Conservation (phyloP, 2,329 filamentous ascomycete species). For the Tolypocladium ophioglossoides region DNA sequence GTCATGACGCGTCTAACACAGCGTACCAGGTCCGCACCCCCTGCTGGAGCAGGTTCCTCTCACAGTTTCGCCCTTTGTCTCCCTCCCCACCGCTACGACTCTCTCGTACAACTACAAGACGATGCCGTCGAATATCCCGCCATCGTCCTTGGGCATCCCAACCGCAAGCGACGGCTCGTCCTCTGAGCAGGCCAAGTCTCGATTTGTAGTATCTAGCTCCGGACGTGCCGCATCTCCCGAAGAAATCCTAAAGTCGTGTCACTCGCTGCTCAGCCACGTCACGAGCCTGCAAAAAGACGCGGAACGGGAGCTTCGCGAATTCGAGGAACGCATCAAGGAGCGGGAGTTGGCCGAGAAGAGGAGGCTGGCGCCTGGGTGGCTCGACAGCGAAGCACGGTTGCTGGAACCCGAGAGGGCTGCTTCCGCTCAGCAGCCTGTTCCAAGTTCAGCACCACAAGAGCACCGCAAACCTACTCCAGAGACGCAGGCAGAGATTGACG, state of each 20-base stretch:
- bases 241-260: slow-evolving; percentile 74
- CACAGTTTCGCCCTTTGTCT: slow-evolving; percentile 89
- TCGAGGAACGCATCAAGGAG: slow-evolving; percentile 55
- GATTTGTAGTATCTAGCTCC: slow-evolving; percentile 68
- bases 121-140: slow-evolving; percentile 75
- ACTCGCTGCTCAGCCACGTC: slow-evolving; percentile 67
- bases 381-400: slow-evolving; percentile 62
- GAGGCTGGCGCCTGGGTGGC: slow-evolving; percentile 67
- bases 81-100: slow-evolving; percentile 78
- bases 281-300: slow-evolving; percentile 58
- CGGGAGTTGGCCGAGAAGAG: slow-evolving; percentile 71
- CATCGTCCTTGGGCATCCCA: slow-evolving; percentile 23
- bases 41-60: slow-evolving; percentile 87
- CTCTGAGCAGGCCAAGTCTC: slow-evolving; percentile 35
- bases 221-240: slow-evolving; percentile 79
- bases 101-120: slow-evolving; percentile 92
- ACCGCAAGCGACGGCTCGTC: slow-evolving; percentile 24
- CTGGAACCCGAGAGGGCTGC: slow-evolving; percentile 53
- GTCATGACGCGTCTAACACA: slow-evolving; percentile 4
- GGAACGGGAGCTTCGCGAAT: slow-evolving; percentile 53
- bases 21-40: slow-evolving; percentile 58
- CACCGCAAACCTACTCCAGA: not conserved
- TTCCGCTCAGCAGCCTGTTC: slow-evolving; percentile 15
- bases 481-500: slow-evolving; percentile 21
- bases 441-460: slow-evolving; percentile 11